Evolutionary conservation across 495 filamentous ascomycete species (phyloP), one percentile per base, ranked within the genome.

Genomic region (Aspergillus mulundensis): DNA sequence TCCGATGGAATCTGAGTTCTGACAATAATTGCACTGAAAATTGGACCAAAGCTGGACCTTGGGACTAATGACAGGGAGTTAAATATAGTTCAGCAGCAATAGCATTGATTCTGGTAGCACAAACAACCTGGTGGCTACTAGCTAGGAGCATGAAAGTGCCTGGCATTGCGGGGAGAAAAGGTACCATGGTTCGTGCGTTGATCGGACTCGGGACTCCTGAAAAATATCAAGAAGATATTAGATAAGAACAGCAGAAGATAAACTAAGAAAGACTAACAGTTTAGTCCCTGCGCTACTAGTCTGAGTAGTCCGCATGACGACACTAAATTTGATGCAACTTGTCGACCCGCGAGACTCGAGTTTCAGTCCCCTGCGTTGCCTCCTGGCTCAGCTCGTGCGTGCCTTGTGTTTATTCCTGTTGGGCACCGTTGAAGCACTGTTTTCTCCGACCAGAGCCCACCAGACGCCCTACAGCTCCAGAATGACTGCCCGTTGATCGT

Each of bases 101-200:
- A 28, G 25, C 25, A n/a, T n/a, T n/a, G n/a, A n/a, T n/a, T 28
- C 8, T 8, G 25, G 25, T 28, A 8, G 25, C 25, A 28, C 25
- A 28, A 28, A 28, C 25, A 28, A 4, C 25, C 4, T 8, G 25
- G 3, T 28, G n/a, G n/a, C n/a, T n/a, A 20, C 40, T 20, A 10
- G 5, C 11, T 14, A 10, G 12, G 5, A 40, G 38, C 18, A 10
- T 34, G 14, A 21, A 16, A 21, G 47, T 38, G 20, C 47, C 30
- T 36, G 46, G n/a, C n/a, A 34, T 18, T 50, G 48, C 48, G 48
- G 34, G 48, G 48, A 50, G 48, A 50, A 40, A 40, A 50, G 19
- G 1, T 25, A 50, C 50, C 50, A 53, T 53, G 50, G 50, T 53
- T 53, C 50, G 38, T 53, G 23, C 41, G 50, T 43, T 53, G 50